Evolutionary conservation across 2,329 filamentous ascomycete species (phyloP).

Genomic region (Monosporascus sp.): DNA sequence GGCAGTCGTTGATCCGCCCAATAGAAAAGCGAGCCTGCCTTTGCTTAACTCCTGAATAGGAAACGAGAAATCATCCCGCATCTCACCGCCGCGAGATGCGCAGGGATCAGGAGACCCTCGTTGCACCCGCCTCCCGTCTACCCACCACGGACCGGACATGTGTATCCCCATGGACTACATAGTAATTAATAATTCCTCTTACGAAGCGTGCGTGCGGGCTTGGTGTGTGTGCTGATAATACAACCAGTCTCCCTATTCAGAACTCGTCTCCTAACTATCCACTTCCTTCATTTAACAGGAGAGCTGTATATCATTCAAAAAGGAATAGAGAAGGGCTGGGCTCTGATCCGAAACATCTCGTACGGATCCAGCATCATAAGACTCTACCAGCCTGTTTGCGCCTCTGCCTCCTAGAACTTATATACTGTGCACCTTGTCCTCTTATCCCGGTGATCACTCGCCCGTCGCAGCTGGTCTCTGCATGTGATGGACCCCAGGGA

Average conservation of each 20-base stretch:
- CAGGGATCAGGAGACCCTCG: neutral
- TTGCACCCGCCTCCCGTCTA: neutral
- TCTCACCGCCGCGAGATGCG: neutral
- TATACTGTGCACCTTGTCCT: neutral
- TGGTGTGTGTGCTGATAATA: neutral
- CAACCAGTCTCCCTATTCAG: no score
- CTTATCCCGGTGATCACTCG: neutral
- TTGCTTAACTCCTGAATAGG: neutral
- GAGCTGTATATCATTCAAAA: neutral
- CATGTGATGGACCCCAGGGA: constrained; percentile 29
- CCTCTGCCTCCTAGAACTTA: neutral
- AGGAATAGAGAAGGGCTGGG: neutral
- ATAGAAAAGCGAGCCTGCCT: neutral
- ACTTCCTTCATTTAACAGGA: neutral
- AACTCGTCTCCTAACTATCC: no score
- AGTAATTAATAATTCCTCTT: neutral
- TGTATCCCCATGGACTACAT: neutral
- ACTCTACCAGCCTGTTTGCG: neutral
- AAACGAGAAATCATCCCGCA: neutral
- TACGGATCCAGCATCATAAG: no score
- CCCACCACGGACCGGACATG: neutral
- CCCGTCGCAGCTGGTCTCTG: constrained; percentile 15
- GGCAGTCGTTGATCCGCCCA: neutral
- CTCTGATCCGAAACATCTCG: neutral
- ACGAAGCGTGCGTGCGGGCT: neutral